Conservation (phyloP, 148 eudicot genomes). For the Chenopodium berlandieri region DNA sequence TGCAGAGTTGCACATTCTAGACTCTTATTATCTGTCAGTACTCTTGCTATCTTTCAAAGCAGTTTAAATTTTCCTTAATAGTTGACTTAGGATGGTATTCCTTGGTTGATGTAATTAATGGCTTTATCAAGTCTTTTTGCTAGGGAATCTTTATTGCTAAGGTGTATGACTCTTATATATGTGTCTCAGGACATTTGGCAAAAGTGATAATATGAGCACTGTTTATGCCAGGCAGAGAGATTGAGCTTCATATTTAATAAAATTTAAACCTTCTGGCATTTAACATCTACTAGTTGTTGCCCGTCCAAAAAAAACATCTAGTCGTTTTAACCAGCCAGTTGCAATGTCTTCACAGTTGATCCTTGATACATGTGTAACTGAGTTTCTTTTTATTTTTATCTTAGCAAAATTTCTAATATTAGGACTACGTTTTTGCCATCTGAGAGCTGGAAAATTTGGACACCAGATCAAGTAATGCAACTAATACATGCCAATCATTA, state of each 20-base stretch:
- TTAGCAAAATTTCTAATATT: not conserved
- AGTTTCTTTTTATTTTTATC: slow-evolving; percentile 1
- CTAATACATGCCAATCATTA: not conserved
- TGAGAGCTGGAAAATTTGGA: not conserved
- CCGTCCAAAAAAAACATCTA: too few species aligned
- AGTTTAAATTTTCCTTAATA: not conserved
- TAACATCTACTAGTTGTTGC: not conserved
- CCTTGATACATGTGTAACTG: not conserved
- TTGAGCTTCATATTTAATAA: not conserved
- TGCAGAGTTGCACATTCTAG: slow-evolving; percentile 7
- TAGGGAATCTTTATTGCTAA: not conserved
- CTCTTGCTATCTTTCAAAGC: not conserved
- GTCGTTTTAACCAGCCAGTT: not conserved
- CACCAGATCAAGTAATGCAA: not conserved
- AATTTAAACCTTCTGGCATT: not conserved
- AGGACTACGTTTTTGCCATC: not conserved
- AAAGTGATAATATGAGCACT: not conserved
- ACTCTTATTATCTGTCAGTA: slow-evolving; percentile 13
- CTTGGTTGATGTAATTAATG: not conserved
- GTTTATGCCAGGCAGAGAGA: not conserved
- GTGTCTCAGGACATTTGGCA: not conserved
- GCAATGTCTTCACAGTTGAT: not conserved
- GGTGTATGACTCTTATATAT: not conserved
- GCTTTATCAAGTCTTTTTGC: slow-evolving; percentile 8
- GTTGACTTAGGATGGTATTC: not conserved